phyloP scores from a whole-genome alignment of 2,329 filamentous ascomycete species.

The Hymenoscyphus albidus region DNA sequence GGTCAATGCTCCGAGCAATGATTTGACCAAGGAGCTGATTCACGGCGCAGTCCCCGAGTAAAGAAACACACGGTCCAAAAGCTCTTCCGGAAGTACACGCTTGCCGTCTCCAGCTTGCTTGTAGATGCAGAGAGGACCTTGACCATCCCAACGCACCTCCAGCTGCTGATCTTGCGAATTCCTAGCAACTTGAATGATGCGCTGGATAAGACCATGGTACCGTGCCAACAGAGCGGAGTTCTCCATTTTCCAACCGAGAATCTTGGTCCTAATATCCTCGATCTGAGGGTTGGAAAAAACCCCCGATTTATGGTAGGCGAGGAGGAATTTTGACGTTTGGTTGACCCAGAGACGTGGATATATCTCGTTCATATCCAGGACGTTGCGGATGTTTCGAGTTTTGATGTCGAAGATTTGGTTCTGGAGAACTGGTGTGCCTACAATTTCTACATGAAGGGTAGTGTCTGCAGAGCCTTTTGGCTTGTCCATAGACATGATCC shows the following conservation, averaged over 20 bases:
- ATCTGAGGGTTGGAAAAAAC: constrained; percentile 40
- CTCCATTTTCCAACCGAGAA: constrained; percentile 42
- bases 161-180: constrained; percentile 8
- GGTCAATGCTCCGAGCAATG: background rate
- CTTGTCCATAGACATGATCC: background rate
- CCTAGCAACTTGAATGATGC: constrained; percentile 10
- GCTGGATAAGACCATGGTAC: constrained; percentile 13
- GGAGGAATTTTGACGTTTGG: constrained; percentile 47
- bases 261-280: constrained; percentile 34
- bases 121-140: constrained; percentile 11
- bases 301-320: constrained; percentile 45
- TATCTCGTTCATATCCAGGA: constrained; percentile 31
- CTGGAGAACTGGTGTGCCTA: constrained; percentile 2
- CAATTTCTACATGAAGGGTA: background rate
- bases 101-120: constrained; percentile 6
- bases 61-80: background rate
- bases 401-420: constrained; percentile 6
- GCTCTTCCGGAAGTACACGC: constrained; percentile 11
- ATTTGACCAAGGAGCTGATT: too few relatives aligned
- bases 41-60: background rate
- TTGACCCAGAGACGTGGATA: constrained; percentile 45
- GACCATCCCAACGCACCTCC: constrained; percentile 14
- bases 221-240: constrained; percentile 27
- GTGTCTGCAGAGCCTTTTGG: background rate
- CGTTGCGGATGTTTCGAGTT: constrained; percentile 6